Base-by-base conservation (phyloP, 116 monocot species). In the Posidonia oceanica region DNA sequence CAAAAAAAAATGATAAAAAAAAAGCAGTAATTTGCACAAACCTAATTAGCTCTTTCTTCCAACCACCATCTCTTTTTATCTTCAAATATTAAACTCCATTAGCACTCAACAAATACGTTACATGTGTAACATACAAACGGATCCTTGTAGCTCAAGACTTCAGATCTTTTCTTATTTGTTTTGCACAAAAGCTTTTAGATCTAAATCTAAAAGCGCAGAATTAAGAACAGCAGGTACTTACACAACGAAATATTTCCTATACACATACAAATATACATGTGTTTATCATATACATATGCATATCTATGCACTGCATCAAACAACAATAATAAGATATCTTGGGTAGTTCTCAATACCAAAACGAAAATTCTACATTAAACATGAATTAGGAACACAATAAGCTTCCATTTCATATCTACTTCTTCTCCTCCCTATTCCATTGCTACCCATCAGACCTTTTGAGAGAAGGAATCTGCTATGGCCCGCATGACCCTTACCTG, bases 401-500 rank as follows among this genome's bases (percentile, higher is more conserved):
- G 5, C 58, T 58, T 21, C 17, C 17, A 58, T 5, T 58, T 58
- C 17, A 57, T 15, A 2, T 57, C 57, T 57, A 20, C 59, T 59
- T 8, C 59, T 59, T 21, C 60, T 21, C 22, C 7, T 54, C 17
- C 54, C 17, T 0, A 15, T 56, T n/a, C 56, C 7, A 4, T 18
- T 56, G 4, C 57, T 57, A 4, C 22, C 13, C n/a, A 61, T 14
- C 12, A 23, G 11, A 20, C 36, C 13, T 29, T 61, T 14, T 51
- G 2, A 20, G 48, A 42, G 11, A 67, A 51, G 21, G 75, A 79
- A 64, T 76, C 70, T 8, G 60, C 75, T 4, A 83, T 52, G 41
- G 53, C 22, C 41, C 73, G 40, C 83, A 83, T 83, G 69, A 83
- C 40, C 52, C 22, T 53, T 22, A 83, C 83, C 69, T 83, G 83